Evolutionary conservation across 1,284 basidiomycete genomes (phyloP).

Genomic region (Anthracocystis panici-leucophaei): DNA sequence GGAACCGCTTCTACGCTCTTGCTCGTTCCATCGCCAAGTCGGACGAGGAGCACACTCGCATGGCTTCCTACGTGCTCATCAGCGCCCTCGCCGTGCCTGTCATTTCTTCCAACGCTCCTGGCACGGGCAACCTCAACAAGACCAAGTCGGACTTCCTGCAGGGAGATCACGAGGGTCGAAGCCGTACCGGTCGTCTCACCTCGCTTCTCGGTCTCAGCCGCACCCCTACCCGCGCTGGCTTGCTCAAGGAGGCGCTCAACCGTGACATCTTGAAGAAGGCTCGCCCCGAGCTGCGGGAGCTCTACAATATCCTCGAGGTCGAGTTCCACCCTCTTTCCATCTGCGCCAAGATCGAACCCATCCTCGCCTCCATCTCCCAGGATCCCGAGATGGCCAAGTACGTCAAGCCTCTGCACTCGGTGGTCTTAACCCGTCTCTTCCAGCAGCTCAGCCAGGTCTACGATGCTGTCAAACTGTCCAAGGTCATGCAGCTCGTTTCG

Average conservation of each 20-base stretch:
- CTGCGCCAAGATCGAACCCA: slow-evolving; percentile 83
- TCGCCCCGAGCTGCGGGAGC: slow-evolving; percentile 81
- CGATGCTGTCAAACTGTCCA: slow-evolving; percentile 79
- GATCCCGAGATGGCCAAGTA: slow-evolving; percentile 73
- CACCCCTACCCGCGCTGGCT: slow-evolving; percentile 85
- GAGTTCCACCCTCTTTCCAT: slow-evolving; percentile 95
- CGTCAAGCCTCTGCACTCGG: slow-evolving; percentile 88
- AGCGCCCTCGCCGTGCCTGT: slow-evolving; percentile 94
- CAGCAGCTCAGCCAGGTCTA: slow-evolving; percentile 95
- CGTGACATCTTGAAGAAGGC: slow-evolving; percentile 86
- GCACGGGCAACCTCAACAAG: slow-evolving; percentile 74
- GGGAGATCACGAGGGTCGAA: slow-evolving; percentile 72
- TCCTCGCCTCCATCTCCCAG: slow-evolving; percentile 74
- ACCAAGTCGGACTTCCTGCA: slow-evolving; percentile 74
- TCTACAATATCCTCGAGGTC: slow-evolving; percentile 92
- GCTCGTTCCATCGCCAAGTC: slow-evolving; percentile 64
- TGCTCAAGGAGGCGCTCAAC: slow-evolving; percentile 75
- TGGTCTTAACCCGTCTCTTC: slow-evolving; percentile 92
- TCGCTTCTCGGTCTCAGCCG: slow-evolving; percentile 86
- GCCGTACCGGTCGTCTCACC: slow-evolving; percentile 81
- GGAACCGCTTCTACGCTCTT: slow-evolving; percentile 80
- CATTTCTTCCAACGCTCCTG: slow-evolving; percentile 73
- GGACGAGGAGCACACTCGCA: slow-evolving; percentile 81
- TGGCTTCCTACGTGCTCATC: slow-evolving; percentile 92
- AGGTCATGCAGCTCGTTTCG: slow-evolving; percentile 67